Percentiles rank a stretch among this genome's conserved stretches.
Conservation (phyloP, 805 yeast species). For the Cyberlindnera euphorbiae region DNA sequence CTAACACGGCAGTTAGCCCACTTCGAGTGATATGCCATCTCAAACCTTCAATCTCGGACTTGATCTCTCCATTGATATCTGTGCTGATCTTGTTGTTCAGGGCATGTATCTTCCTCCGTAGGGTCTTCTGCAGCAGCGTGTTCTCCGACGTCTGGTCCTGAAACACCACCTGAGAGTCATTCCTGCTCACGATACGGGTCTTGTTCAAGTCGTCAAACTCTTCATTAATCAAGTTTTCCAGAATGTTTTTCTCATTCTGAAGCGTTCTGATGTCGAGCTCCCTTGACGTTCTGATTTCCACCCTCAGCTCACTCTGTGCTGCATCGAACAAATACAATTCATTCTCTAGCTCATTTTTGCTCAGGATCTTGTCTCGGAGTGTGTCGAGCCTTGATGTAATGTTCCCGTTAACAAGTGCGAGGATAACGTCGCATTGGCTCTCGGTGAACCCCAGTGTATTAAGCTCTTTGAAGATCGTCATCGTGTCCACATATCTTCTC, state of each 20-base stretch:
- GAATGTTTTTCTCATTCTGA: slow-evolving; percentile 57
- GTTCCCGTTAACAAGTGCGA: slow-evolving; percentile 38
- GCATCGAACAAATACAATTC: slow-evolving; percentile 88
- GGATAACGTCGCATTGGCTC: slow-evolving; percentile 54
- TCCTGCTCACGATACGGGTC: slow-evolving; percentile 50
- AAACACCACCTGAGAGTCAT: slow-evolving; percentile 77
- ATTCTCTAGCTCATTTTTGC: slow-evolving; percentile 70
- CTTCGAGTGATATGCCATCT: slow-evolving; percentile 92
- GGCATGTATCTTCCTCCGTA: slow-evolving; percentile 72
- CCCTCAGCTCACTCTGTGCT: slow-evolving; percentile 80
- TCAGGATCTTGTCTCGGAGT: slow-evolving; percentile 30
- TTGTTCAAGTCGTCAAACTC: slow-evolving; percentile 75
- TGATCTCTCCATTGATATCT: slow-evolving; percentile 72
- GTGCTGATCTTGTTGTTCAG: slow-evolving; percentile 80
- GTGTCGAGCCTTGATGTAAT: slow-evolving; percentile 29
- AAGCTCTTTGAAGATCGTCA: slow-evolving; percentile 51
- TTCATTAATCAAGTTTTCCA: slow-evolving; percentile 69
- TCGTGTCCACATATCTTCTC: slow-evolving; percentile 49
- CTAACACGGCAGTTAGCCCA: slow-evolving; percentile 72
- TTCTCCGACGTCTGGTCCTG: slow-evolving; percentile 86
- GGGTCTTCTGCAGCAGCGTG: slow-evolving; percentile 63
- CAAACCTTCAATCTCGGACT: slow-evolving; percentile 81
- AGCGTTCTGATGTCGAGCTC: slow-evolving; percentile 65
- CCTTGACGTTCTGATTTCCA: slow-evolving; percentile 70
- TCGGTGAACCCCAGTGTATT: slow-evolving; percentile 53